Evolutionary conservation across 495 filamentous ascomycete species (phyloP).

Genomic region (Annulohypoxylon stygium): DNA sequence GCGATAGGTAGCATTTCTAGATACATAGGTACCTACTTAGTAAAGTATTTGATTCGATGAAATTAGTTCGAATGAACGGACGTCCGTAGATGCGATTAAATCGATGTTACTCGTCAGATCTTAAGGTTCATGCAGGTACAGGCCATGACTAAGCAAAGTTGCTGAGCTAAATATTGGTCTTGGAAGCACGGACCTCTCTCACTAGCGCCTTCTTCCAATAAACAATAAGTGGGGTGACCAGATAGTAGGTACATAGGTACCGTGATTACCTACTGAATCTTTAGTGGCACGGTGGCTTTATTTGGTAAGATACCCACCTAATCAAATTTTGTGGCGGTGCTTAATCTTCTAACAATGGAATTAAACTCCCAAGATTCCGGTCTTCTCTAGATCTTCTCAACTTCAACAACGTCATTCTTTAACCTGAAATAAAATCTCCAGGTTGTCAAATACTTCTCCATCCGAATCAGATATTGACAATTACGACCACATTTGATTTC

Average conservation of each 20-base stretch:
- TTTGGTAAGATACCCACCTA: slow-evolving; percentile 2
- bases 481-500: background rate
- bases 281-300: slow-evolving; percentile 12
- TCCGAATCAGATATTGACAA: background rate
- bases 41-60: background rate
- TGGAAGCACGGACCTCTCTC: background rate
- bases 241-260: background rate
- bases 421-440: slow-evolving; percentile 23
- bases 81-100: background rate
- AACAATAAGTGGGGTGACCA: background rate
- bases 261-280: background rate
- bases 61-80: background rate
- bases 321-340: slow-evolving; percentile 38
- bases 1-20: too few species aligned
- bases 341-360: slow-evolving; percentile 37
- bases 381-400: slow-evolving; percentile 41
- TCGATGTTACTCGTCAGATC: background rate
- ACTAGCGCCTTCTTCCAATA: background rate
- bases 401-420: slow-evolving; percentile 48
- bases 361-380: slow-evolving; percentile 38
- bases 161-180: background rate
- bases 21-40: background rate
- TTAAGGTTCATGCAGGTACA: background rate
- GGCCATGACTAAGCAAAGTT: background rate
- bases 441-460: slow-evolving; percentile 10